Percentiles rank a stretch among this genome's conserved stretches.
These are phyloP conservation scores for Sporisorium scitamineum DNA, from an alignment of 1,284 basidiomycete genomes.

Conservation along the genomic window DNA sequence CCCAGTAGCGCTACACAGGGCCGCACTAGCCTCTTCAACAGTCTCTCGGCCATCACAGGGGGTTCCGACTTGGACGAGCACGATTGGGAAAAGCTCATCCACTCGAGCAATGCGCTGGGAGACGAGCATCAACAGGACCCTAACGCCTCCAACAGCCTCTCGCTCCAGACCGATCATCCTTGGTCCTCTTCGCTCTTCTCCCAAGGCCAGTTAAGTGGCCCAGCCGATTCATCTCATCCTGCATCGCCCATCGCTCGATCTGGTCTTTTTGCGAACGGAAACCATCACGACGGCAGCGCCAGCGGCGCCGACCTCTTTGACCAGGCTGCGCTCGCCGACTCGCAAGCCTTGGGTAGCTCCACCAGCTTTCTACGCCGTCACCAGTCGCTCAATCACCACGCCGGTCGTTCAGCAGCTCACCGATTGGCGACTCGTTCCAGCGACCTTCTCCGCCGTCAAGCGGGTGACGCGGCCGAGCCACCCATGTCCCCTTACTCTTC, in stretches of 20 bases:
- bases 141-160: conserved; percentile 12
- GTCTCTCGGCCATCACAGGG: conserved; percentile 59
- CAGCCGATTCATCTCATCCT: conserved; percentile 24
- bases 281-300: conserved; percentile 28
- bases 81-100: conserved; percentile 62
- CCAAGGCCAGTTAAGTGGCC: conserved; percentile 9
- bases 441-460: conserved; percentile 17
- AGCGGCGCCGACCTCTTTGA: conserved; percentile 26
- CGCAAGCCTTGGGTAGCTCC: conserved; percentile 21
- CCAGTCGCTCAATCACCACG: conserved; percentile 60
- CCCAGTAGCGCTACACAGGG: conserved; percentile 40
- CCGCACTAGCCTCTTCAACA: conserved; percentile 47
- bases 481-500: conserved; percentile 21
- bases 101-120: conserved; percentile 40
- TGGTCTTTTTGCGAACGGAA: conserved; percentile 14
- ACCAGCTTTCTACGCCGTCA: conserved; percentile 48
- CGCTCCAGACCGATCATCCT: conserved; percentile 21
- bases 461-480: conserved; percentile 12
- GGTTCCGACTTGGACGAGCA: conserved; percentile 56
- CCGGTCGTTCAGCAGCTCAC: conserved; percentile 31
- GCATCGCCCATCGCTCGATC: conserved; percentile 35
- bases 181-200: conserved; percentile 43
- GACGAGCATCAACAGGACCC: conserved; percentile 49
- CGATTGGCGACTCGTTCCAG: conserved; percentile 41
- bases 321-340: conserved; percentile 26